phyloP scores from a whole-genome alignment of 2,329 filamentous ascomycete genomes.

The Xylaria arbuscula region DNA sequence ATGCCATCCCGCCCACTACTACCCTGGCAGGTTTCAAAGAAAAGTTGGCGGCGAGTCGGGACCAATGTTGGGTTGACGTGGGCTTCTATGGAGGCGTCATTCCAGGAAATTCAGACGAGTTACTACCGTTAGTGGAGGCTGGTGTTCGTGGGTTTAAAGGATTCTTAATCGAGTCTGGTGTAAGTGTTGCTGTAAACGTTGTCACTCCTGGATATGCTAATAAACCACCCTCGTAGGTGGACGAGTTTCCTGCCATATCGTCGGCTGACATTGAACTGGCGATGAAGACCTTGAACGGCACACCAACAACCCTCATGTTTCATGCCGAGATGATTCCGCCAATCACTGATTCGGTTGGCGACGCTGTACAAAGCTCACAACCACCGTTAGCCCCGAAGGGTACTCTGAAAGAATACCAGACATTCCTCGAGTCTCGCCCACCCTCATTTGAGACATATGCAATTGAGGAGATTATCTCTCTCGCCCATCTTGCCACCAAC shows the following conservation, averaged over 20 bases:
- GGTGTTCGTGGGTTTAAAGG: conserved; percentile 97
- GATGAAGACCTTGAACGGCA: conserved; percentile 82
- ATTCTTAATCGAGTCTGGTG: conserved; percentile 95
- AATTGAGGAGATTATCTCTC: conserved; percentile 83
- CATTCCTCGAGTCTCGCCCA: conserved; percentile 91
- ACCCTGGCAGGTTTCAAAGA: conserved; percentile 83
- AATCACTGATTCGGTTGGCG: conserved; percentile 80
- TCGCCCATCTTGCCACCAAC: conserved; percentile 81
- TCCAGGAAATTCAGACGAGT: conserved; percentile 84
- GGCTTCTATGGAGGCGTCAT: conserved; percentile 97
- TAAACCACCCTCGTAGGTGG: conserved; percentile 68
- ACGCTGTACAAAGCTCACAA: conserved; percentile 75
- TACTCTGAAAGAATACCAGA: conserved; percentile 81
- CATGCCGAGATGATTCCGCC: conserved; percentile 99
- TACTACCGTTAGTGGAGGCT: conserved; percentile 82
- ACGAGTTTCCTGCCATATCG: conserved; percentile 94
- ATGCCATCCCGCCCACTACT: conserved; percentile 95
- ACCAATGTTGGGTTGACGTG: conserved; percentile 98
- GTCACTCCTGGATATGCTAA: conserved; percentile 35
- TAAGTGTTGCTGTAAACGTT: conserved; percentile 59
- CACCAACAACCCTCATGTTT: conserved; percentile 95
- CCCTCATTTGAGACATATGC: conserved; percentile 92
- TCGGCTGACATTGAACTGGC: conserved; percentile 80
- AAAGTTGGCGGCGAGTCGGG: conserved; percentile 84
- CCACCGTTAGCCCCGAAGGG: conserved; percentile 78